phyloP scores from a whole-genome alignment of 495 filamentous ascomycete genomes.

The Aspergillus wentii region DNA sequence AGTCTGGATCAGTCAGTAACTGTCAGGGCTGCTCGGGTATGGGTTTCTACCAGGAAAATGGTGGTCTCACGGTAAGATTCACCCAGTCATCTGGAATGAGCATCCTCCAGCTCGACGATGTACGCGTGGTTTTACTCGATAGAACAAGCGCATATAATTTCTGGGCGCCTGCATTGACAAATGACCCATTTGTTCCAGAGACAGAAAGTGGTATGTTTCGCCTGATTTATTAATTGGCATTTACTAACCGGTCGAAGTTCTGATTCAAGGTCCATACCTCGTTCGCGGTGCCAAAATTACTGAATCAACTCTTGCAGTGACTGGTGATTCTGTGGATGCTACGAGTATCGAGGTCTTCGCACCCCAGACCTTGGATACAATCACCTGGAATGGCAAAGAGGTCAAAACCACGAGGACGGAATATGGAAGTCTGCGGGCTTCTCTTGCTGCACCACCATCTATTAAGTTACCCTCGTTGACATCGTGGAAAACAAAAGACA shows the following conservation, averaged over 20 bases:
- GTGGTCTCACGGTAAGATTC: conserved; percentile 33
- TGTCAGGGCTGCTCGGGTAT: conserved; percentile 30
- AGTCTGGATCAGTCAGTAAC: conserved; percentile 26
- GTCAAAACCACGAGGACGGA: conserved; percentile 29
- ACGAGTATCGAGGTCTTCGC: conserved; percentile 59
- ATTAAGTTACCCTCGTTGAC: conserved; percentile 50
- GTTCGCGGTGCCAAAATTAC: conserved; percentile 52
- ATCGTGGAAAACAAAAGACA: conserved; percentile 62
- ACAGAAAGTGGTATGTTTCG: conserved; percentile 35
- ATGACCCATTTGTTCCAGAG: conserved; percentile 43
- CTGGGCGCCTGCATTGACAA: conserved; percentile 51
- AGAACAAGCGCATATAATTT: conserved; percentile 47
- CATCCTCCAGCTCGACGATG: conserved; percentile 40
- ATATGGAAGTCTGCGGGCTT: conserved; percentile 46
- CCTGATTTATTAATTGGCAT: not conserved
- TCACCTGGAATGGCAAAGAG: conserved; percentile 54
- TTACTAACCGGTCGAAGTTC: conserved; percentile 27
- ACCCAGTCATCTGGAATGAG: conserved; percentile 42
- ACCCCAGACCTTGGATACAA: conserved; percentile 34
- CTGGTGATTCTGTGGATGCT: conserved; percentile 60
- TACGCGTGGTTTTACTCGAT: conserved; percentile 47
- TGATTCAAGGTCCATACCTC: conserved; percentile 61
- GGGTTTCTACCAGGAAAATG: conserved; percentile 28
- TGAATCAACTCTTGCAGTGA: conserved; percentile 46
- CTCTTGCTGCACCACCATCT: conserved; percentile 33